Evolutionary conservation across 257 asterid genomes (phyloP).

Genomic region (Lavandula angustifolia): DNA sequence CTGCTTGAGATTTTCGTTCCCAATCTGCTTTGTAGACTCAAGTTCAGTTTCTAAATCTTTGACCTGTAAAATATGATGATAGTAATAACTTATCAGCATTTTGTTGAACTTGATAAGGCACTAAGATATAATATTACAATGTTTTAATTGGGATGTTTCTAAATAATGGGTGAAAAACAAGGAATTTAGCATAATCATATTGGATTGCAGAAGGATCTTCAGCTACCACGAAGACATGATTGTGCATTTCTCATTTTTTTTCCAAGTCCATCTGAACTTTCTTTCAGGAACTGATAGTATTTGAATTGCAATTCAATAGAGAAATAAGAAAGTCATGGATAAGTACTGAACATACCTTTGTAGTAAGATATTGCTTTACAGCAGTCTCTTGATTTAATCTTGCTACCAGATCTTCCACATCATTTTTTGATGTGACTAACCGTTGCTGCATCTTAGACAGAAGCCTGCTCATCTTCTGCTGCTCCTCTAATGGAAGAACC

Average conservation of each 20-base stretch:
- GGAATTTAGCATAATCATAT: conserved; percentile 18
- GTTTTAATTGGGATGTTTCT: not conserved
- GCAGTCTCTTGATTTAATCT: conserved; percentile 63
- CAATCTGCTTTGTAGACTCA: conserved; percentile 45
- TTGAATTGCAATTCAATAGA: not conserved
- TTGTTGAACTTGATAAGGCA: conserved; percentile 6
- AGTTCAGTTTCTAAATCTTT: conserved; percentile 62
- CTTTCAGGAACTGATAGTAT: not conserved
- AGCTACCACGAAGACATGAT: conserved; percentile 4
- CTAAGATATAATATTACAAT: not conserved
- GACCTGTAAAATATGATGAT: conserved; percentile 43
- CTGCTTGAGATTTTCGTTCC: conserved; percentile 63
- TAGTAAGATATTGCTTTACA: conserved; percentile 50
- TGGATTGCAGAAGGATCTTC: conserved; percentile 9
- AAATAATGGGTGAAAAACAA: not conserved
- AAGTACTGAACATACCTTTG: conserved; percentile 47
- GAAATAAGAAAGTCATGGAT: not conserved
- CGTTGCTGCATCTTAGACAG: conserved; percentile 43
- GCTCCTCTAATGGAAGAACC: conserved; percentile 47
- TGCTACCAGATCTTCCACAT: conserved; percentile 53
- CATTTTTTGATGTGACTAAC: conserved; percentile 50
- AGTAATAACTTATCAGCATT: conserved; percentile 19
- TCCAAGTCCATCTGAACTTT: not conserved
- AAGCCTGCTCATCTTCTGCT: conserved; percentile 49
- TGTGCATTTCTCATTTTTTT: not conserved